Evolutionary conservation across 129 eudicot species (phyloP).

Genomic region (Daucus carota): DH1_v3.0 NC_030385.2:885001-885500

Average conservation of each 20-base stretch:
- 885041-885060: neutral
- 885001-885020: neutral
- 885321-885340: neutral
- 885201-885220: conserved; percentile 55
- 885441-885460: neutral
- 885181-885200: conserved; percentile 94
- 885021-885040: neutral
- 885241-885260: neutral
- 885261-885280: neutral
- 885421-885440: neutral
- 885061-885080: neutral
- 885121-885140: conserved; percentile 89
- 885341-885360: neutral
- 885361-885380: neutral
- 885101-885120: conserved; percentile 42
- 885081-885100: neutral
- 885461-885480: neutral
- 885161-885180: conserved; percentile 86
- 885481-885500: neutral
- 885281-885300: neutral
- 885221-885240: conserved; percentile 8
- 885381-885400: neutral
- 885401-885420: neutral
- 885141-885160: conserved; percentile 84
- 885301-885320: neutral